phyloP scores from a whole-genome alignment of 2,329 filamentous ascomycete species.

The Paramyrothecium roridum region DNA sequence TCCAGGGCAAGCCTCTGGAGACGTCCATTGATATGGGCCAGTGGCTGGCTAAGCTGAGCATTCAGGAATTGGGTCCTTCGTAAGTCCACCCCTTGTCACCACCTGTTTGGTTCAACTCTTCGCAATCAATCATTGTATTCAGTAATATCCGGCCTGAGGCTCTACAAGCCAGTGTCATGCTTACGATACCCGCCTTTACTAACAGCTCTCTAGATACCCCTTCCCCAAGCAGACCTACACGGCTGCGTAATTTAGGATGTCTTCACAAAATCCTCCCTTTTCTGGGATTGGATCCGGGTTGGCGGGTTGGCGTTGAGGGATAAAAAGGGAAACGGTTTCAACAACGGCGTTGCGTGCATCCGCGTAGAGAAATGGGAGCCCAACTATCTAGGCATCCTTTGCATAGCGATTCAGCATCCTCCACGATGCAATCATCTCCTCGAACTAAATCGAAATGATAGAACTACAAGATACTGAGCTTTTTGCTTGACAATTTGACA shows the following conservation, averaged over 20 bases:
- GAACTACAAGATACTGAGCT: conserved; percentile 6
- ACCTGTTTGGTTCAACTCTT: conserved; percentile 5
- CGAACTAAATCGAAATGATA: conserved; percentile 16
- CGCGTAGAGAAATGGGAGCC: conserved; percentile 14
- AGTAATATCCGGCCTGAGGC: conserved; percentile 9
- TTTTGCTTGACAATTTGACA: neutral
- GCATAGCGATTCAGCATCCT: conserved; percentile 36
- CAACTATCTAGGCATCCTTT: conserved; percentile 19
- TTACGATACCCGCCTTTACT: conserved; percentile 5
- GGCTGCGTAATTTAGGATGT: conserved; percentile 26
- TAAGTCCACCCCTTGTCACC: conserved; percentile 52
- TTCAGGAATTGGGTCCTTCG: conserved; percentile 93
- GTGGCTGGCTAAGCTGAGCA: conserved; percentile 92
- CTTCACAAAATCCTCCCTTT: neutral
- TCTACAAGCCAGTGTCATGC: conserved; percentile 1
- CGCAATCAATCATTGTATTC: conserved; percentile 1
- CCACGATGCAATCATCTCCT: conserved; percentile 34
- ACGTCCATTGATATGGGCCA: conserved; percentile 86
- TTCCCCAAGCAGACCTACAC: conserved; percentile 78
- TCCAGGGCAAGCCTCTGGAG: conserved; percentile 77
- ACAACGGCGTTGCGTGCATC: conserved; percentile 45
- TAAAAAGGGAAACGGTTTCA: conserved; percentile 47
- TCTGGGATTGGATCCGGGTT: conserved; percentile 17
- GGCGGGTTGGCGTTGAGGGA: conserved; percentile 37
- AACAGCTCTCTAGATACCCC: conserved; percentile 58